These are phyloP conservation scores for Kwoniella dejecticola DNA, from an alignment of 768 basidiomycete genomes.

Conservation along the genomic window DNA sequence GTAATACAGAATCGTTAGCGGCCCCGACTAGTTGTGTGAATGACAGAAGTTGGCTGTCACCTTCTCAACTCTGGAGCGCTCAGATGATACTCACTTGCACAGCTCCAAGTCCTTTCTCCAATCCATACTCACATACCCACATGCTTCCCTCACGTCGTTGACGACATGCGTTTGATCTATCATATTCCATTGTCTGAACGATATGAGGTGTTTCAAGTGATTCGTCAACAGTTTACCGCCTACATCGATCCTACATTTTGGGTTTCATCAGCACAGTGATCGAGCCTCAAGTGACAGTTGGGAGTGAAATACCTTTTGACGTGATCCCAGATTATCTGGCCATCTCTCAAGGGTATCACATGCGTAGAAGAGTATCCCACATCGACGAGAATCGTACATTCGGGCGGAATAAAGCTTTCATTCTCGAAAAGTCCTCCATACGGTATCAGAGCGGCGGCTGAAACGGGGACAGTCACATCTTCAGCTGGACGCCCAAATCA, in stretches of 20 bases:
- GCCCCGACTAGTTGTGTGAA: too few species aligned
- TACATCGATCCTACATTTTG: slow-evolving; percentile 76
- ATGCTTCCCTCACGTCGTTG: slow-evolving; percentile 86
- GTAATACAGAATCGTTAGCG: too few species aligned
- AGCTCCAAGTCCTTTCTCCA: slow-evolving; percentile 73
- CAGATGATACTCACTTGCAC: slow-evolving; percentile 66
- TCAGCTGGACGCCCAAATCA: slow-evolving; percentile 1
- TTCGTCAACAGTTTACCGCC: slow-evolving; percentile 95
- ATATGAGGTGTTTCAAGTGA: slow-evolving; percentile 88
- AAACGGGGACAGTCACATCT: not conserved
- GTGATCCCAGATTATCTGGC: slow-evolving; percentile 73
- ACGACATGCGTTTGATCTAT: slow-evolving; percentile 95
- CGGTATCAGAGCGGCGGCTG: slow-evolving; percentile 79
- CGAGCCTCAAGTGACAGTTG: not conserved
- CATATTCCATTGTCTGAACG: slow-evolving; percentile 97
- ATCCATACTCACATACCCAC: slow-evolving; percentile 76
- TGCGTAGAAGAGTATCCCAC: slow-evolving; percentile 94
- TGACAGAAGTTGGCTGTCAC: too few species aligned
- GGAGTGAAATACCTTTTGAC: slow-evolving; percentile 69
- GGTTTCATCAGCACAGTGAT: not conserved
- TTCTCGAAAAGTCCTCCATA: slow-evolving; percentile 69
- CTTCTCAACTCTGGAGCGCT: too few species aligned
- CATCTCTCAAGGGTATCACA: slow-evolving; percentile 77
- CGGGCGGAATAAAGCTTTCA: slow-evolving; percentile 60
- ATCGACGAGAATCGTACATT: slow-evolving; percentile 82